Conservation (phyloP, 768 basidiomycete genomes). For the Panus rudis region DNA sequence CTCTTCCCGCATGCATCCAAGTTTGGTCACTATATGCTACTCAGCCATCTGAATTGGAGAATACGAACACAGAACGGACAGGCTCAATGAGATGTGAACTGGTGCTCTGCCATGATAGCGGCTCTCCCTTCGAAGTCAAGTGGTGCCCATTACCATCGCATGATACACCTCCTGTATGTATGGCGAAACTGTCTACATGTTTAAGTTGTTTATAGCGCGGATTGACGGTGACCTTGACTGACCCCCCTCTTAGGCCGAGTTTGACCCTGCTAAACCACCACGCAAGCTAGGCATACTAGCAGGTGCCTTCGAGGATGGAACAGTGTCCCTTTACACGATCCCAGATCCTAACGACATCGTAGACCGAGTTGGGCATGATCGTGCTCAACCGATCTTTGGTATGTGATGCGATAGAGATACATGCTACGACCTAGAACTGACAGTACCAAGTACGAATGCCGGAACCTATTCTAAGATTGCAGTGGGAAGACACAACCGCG, state of each 20-base stretch:
- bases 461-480: slow-evolving; percentile 64
- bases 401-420: slow-evolving; percentile 13
- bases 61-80: slow-evolving; percentile 10
- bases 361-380: neutral
- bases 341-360: slow-evolving; percentile 64
- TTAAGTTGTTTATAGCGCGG: slow-evolving; percentile 7
- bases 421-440: no score
- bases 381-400: slow-evolving; percentile 42
- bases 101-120: slow-evolving; percentile 77
- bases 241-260: neutral
- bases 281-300: slow-evolving; percentile 78
- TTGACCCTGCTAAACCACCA: slow-evolving; percentile 5
- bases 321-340: slow-evolving; percentile 68
- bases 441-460: slow-evolving; percentile 42
- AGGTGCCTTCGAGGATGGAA: slow-evolving; percentile 84
- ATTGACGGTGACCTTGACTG: neutral
- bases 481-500: slow-evolving; percentile 69
- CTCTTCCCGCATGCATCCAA: slow-evolving; percentile 67
- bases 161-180: slow-evolving; percentile 38
- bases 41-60: slow-evolving; percentile 6
- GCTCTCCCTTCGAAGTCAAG: slow-evolving; percentile 73
- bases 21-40: slow-evolving; percentile 61
- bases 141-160: slow-evolving; percentile 92
- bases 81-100: slow-evolving; percentile 72
- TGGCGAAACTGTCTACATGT: slow-evolving; percentile 22